phyloP scores from a whole-genome alignment of 495 filamentous ascomycete genomes.

The Evernia prunastri region DNA sequence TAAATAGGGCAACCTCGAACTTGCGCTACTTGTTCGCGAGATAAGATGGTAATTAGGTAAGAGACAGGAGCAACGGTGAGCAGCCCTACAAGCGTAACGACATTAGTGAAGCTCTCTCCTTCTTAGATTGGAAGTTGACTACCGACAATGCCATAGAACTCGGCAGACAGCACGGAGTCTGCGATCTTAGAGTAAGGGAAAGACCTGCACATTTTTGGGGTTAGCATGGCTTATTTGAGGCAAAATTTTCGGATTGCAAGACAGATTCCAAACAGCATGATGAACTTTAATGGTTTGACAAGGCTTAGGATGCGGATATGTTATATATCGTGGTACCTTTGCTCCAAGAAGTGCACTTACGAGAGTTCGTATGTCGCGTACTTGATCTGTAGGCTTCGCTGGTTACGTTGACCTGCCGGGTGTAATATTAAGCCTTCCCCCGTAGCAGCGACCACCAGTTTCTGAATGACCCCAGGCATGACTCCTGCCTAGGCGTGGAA shows the following conservation, averaged over 20 bases:
- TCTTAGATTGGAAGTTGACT: slow-evolving; percentile 26
- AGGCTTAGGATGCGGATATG: no score
- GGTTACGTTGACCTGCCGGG: slow-evolving; percentile 50
- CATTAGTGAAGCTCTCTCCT: slow-evolving; percentile 15
- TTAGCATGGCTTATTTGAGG: no score
- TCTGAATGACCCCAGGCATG: slow-evolving; percentile 74
- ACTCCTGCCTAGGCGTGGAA: background rate
- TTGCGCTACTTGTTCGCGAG: slow-evolving; percentile 80
- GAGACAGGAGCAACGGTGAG: slow-evolving; percentile 65
- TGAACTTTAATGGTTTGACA: no score
- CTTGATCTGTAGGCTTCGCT: slow-evolving; percentile 57
- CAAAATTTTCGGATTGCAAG: no score
- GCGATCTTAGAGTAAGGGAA: slow-evolving; percentile 4
- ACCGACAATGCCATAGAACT: slow-evolving; percentile 85
- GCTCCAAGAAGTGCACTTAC: no score
- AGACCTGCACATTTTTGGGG: no score
- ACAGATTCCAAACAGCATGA: no score
- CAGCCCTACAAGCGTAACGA: slow-evolving; percentile 46
- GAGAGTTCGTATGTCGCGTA: slow-evolving; percentile 63
- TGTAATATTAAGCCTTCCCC: slow-evolving; percentile 83
- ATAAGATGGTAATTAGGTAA: slow-evolving; percentile 77
- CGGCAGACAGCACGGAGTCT: slow-evolving; percentile 40
- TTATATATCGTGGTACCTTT: no score
- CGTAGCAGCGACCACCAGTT: slow-evolving; percentile 72
- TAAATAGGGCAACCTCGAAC: slow-evolving; percentile 78